Conservation (phyloP, 2,329 filamentous ascomycete genomes). For the Paecilomyces niveus region DNA sequence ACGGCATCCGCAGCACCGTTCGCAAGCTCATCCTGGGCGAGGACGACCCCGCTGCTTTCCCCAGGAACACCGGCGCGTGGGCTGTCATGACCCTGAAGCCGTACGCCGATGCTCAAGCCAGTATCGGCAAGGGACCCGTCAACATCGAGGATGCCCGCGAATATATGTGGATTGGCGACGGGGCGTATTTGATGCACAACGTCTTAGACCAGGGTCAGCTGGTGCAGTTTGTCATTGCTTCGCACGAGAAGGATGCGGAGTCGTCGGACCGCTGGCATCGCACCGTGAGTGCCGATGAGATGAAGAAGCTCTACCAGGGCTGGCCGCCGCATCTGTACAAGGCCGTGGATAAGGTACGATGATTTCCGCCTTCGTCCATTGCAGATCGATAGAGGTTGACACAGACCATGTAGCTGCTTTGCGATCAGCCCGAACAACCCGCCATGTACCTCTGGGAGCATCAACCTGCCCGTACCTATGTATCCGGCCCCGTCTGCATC, state of each 20-base stretch:
- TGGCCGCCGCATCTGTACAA: not conserved
- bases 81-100: constrained; percentile 1
- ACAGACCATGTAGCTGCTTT: not conserved
- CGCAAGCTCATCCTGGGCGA: constrained; percentile 21
- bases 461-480: constrained; percentile 1
- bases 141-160: constrained; percentile 4
- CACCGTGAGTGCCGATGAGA: not conserved
- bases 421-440: not conserved
- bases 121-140: not conserved
- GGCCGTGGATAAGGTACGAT: not conserved
- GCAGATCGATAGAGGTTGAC: not conserved
- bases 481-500: constrained; percentile 10
- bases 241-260: constrained; percentile 1
- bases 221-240: not conserved
- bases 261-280: constrained; percentile 2
- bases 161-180: not conserved
- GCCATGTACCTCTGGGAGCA: constrained; percentile 5
- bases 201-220: not conserved
- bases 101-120: constrained; percentile 2
- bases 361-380: not conserved
- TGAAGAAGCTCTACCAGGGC: constrained; percentile 1
- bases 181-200: not conserved
- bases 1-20: constrained; percentile 28
- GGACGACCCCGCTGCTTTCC: not conserved
- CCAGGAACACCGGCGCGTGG: constrained; percentile 1